A percentile compares a stretch with the other conserved stretches of the same genome.
Evolutionary conservation across 768 basidiomycete species (phyloP).

Genomic region (Crepidotus variabilis): DNA sequence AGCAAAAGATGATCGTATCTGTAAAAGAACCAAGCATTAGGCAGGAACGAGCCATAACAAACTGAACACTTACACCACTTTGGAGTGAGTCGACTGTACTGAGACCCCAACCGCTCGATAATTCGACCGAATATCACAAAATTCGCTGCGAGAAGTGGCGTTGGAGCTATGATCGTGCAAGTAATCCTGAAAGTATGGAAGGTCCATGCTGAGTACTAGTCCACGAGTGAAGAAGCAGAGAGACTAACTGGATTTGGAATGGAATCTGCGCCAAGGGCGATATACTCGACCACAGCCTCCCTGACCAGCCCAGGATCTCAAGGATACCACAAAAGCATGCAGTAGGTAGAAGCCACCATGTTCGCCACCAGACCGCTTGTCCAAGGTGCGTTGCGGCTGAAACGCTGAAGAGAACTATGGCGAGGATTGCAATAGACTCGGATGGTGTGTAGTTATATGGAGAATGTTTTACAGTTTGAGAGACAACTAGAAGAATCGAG

Average conservation of each 20-base stretch:
- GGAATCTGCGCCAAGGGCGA: constrained; percentile 19
- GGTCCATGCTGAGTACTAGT: neutral
- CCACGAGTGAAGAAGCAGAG: neutral
- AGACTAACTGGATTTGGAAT: constrained; percentile 39
- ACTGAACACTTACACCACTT: constrained; percentile 28
- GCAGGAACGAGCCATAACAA: neutral
- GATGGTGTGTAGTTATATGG: constrained; percentile 3
- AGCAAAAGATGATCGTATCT: constrained; percentile 38
- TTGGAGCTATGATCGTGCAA: constrained; percentile 48
- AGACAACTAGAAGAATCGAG: neutral
- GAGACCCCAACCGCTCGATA: constrained; percentile 35
- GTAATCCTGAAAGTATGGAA: constrained; percentile 24
- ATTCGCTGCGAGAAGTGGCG: constrained; percentile 52
- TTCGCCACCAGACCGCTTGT: constrained; percentile 38
- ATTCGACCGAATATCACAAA: constrained; percentile 51
- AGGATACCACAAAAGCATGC: constrained; percentile 40
- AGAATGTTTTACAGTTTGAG: neutral
- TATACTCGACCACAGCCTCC: constrained; percentile 46
- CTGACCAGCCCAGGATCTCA: constrained; percentile 56
- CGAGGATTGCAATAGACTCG: neutral
- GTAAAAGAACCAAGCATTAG: neutral
- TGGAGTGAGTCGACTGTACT: constrained; percentile 47
- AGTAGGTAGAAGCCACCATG: constrained; percentile 54
- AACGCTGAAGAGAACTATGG: constrained; percentile 29
- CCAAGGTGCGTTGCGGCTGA: constrained; percentile 42